Conservation (phyloP, 2,329 filamentous ascomycete species). For the Fusarium foetens region DNA sequence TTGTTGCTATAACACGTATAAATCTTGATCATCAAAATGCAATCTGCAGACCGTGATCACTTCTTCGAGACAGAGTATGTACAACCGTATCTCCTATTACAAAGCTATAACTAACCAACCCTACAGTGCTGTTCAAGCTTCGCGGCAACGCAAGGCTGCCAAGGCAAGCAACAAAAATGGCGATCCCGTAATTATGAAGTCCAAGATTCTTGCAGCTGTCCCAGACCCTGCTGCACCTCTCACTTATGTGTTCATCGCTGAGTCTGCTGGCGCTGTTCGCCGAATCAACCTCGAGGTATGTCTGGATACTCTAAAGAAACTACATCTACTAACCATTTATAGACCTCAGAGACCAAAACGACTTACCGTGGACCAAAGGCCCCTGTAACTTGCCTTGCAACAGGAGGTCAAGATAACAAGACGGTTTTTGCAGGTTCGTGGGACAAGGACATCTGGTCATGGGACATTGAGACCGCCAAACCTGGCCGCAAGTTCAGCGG, state of each 20-base stretch:
- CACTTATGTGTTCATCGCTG: constrained; percentile 78
- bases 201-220: constrained; percentile 83
- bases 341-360: constrained; percentile 48
- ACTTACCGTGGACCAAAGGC: constrained; percentile 79
- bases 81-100: background rate
- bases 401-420: constrained; percentile 65
- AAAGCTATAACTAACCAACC: background rate
- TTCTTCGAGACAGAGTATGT: constrained; percentile 94
- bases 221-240: constrained; percentile 70
- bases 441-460: constrained; percentile 93
- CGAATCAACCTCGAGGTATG: constrained; percentile 78
- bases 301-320: background rate
- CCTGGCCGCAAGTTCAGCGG: constrained; percentile 73
- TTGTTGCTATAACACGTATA: background rate
- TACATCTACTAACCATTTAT: constrained; percentile 6
- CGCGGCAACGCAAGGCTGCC: constrained; percentile 70
- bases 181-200: constrained; percentile 80
- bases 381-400: constrained; percentile 80
- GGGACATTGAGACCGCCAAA: constrained; percentile 70
- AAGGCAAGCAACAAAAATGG: constrained; percentile 83
- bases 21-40: constrained; percentile 58
- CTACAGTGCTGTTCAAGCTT: constrained; percentile 60
- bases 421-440: constrained; percentile 89
- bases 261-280: constrained; percentile 84
- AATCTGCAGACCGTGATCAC: constrained; percentile 77